These are phyloP conservation scores for Sambucus nigra DNA, from an alignment of 129 eudicot genomes.

Conservation along the genomic window DNA sequence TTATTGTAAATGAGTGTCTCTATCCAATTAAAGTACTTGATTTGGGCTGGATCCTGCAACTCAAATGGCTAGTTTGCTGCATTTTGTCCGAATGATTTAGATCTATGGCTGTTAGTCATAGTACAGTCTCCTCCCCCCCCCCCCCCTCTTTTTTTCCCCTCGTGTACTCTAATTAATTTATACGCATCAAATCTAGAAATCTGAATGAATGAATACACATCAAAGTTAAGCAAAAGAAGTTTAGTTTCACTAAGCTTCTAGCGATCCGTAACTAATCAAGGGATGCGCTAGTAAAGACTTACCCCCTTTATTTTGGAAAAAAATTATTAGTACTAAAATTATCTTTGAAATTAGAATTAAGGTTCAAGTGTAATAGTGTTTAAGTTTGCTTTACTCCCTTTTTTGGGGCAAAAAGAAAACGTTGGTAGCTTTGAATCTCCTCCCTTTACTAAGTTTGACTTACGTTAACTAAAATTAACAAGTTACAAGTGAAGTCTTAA, in stretches of 20 bases:
- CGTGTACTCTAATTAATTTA: neutral
- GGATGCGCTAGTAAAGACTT: no score
- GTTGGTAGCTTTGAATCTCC: no score
- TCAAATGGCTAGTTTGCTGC: neutral
- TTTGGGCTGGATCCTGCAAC: neutral
- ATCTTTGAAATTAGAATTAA: no score
- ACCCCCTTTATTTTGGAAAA: no score
- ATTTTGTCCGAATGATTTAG: neutral
- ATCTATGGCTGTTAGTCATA: no score
- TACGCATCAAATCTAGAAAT: neutral
- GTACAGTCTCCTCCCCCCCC: no score
- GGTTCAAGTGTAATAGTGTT: neutral
- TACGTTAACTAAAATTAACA: no score
- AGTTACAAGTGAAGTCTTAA: no score
- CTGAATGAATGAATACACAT: neutral
- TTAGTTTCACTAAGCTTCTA: neutral
- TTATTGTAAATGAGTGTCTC: neutral
- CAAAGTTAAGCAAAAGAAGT: neutral
- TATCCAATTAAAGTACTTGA: neutral
- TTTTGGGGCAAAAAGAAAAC: no score
- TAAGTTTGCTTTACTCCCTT: no score
- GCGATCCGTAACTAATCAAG: neutral
- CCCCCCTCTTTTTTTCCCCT: neutral
- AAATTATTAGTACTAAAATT: no score
- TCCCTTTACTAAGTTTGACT: no score